Conservation (phyloP, 2,329 filamentous ascomycete species). For the Mycosphaerella arachidis region DNA sequence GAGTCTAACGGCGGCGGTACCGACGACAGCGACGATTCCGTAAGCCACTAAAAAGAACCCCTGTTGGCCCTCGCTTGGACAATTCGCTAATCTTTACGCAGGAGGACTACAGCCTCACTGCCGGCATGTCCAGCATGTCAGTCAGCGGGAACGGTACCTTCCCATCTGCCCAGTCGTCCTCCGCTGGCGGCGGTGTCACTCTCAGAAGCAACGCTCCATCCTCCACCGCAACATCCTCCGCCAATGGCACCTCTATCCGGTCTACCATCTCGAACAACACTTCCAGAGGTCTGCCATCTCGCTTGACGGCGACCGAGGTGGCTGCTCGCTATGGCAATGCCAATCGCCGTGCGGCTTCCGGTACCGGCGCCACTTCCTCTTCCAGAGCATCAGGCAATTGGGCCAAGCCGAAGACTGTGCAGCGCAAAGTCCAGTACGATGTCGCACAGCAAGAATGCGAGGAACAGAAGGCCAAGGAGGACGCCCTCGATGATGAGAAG, state of each 20-base stretch:
- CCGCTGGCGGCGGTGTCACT: conserved; percentile 10
- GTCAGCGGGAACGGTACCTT: conserved; percentile 8
- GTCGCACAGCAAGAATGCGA: neutral
- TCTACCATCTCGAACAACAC: neutral
- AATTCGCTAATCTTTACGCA: neutral
- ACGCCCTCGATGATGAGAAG: neutral
- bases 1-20: conserved; percentile 9
- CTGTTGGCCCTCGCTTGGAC: neutral
- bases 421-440: neutral
- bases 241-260: neutral
- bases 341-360: neutral
- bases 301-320: neutral
- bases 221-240: neutral
- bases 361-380: neutral
- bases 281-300: neutral
- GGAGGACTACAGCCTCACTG: neutral
- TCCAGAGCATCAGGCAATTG: neutral
- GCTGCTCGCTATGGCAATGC: neutral
- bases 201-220: conserved; percentile 5
- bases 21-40: neutral
- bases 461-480: neutral
- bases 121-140: neutral
- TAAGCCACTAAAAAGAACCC: neutral
- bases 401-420: neutral
- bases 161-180: neutral